Conservation (phyloP, 192 early-diverging fungal species). For the Lunasporangiospora selenospora region DNA sequence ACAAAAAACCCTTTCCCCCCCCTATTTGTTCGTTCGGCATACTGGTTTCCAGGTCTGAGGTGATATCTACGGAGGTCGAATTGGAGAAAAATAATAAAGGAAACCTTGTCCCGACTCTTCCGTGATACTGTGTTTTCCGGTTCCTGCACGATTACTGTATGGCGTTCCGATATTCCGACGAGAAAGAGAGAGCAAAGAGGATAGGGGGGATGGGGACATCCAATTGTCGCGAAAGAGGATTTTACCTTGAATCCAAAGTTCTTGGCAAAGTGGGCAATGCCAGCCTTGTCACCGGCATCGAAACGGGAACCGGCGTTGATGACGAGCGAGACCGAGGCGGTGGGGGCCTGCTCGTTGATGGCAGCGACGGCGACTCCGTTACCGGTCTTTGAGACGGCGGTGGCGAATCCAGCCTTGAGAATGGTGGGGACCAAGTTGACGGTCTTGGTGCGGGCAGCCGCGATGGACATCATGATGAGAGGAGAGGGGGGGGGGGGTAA, state of each 20-base stretch:
- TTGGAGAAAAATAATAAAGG: too few species aligned
- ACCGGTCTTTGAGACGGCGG: slow-evolving; percentile 58
- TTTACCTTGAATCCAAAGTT: slow-evolving; percentile 87
- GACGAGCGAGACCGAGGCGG: slow-evolving; percentile 83
- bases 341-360: slow-evolving; percentile 67
- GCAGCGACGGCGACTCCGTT: slow-evolving; percentile 73
- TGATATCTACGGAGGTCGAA: too few species aligned
- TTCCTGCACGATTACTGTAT: too few species aligned
- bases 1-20: too few species aligned
- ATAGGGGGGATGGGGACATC: too few species aligned
- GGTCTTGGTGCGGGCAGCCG: slow-evolving; percentile 60
- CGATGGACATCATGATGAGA: slow-evolving; percentile 39
- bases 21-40: too few species aligned
- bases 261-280: slow-evolving; percentile 92
- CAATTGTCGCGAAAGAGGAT: too few species aligned
- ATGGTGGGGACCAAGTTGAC: slow-evolving; percentile 54
- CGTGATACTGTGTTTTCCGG: too few species aligned
- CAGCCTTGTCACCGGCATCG: slow-evolving; percentile 77
- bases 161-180: too few species aligned
- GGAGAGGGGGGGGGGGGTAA: neutral
- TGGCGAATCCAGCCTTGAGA: slow-evolving; percentile 59
- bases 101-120: too few species aligned
- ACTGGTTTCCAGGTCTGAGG: too few species aligned
- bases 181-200: too few species aligned
- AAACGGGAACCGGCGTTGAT: slow-evolving; percentile 87